Percentiles rank a stretch among this genome's conserved stretches.
These are phyloP conservation scores for Phanerochaete sordida DNA, from an alignment of 768 basidiomycete genomes.

Conservation along the genomic window DNA sequence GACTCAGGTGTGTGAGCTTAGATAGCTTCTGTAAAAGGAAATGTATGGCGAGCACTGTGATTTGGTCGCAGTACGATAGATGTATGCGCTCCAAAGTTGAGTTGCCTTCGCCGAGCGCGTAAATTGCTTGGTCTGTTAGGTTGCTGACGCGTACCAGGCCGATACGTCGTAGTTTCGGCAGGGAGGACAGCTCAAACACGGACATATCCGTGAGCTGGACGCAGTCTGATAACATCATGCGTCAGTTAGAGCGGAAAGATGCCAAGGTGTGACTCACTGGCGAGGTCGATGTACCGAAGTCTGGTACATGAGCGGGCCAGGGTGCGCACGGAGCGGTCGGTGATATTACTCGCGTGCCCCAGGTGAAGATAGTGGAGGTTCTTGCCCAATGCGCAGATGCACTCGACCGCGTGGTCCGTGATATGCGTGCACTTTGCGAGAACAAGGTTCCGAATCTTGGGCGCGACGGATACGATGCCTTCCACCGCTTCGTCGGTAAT, in stretches of 20 bases:
- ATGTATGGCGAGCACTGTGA: slow-evolving; percentile 88
- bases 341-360: slow-evolving; percentile 87
- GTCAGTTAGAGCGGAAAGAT: background rate
- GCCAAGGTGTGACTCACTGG: slow-evolving; percentile 57
- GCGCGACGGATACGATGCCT: slow-evolving; percentile 55
- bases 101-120: slow-evolving; percentile 81
- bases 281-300: slow-evolving; percentile 93
- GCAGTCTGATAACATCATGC: slow-evolving; percentile 59
- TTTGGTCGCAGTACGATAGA: slow-evolving; percentile 94
- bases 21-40: slow-evolving; percentile 86
- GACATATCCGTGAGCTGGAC: slow-evolving; percentile 86
- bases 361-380: slow-evolving; percentile 93
- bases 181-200: slow-evolving; percentile 82
- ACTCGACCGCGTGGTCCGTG: slow-evolving; percentile 80
- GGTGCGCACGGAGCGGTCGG: slow-evolving; percentile 80
- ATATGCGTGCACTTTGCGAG: slow-evolving; percentile 66
- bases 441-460: slow-evolving; percentile 48
- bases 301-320: slow-evolving; percentile 87
- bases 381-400: slow-evolving; percentile 84
- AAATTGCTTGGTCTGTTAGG: slow-evolving; percentile 91
- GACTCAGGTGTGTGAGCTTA: slow-evolving; percentile 89
- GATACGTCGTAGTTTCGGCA: slow-evolving; percentile 90
- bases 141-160: slow-evolving; percentile 93
- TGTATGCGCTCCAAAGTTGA: slow-evolving; percentile 92
- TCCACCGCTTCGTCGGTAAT: slow-evolving; percentile 79